Conservation (phyloP, 2,329 filamentous ascomycete genomes). For the Botrytis medusae region DNA sequence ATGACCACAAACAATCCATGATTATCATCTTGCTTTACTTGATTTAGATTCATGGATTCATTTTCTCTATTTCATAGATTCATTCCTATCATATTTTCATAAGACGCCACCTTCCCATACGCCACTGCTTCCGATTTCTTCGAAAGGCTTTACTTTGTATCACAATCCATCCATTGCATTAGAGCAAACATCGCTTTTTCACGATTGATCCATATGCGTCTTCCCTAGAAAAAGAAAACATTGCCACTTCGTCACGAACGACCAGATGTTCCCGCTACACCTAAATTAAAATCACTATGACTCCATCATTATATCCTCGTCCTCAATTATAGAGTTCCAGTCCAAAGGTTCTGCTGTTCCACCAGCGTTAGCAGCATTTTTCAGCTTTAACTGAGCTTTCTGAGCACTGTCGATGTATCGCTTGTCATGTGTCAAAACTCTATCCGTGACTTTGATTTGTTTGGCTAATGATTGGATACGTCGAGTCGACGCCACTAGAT, state of each 20-base stretch:
- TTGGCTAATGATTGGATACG: slow-evolving; percentile 49
- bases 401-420: slow-evolving; percentile 53
- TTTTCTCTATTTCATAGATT: slow-evolving; percentile 17
- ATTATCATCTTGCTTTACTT: background rate
- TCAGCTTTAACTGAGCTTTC: slow-evolving; percentile 49
- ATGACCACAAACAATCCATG: background rate
- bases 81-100: slow-evolving; percentile 22
- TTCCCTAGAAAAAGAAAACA: background rate
- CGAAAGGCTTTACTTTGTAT: slow-evolving; percentile 15
- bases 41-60: background rate
- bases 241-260: background rate
- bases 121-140: slow-evolving; percentile 22
- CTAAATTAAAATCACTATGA: slow-evolving; percentile 20
- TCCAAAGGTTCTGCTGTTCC: slow-evolving; percentile 28
- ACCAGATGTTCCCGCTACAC: background rate
- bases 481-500: slow-evolving; percentile 46
- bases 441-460: slow-evolving; percentile 53
- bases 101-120: slow-evolving; percentile 16
- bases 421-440: slow-evolving; percentile 54
- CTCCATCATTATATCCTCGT: slow-evolving; percentile 38
- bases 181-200: slow-evolving; percentile 3
- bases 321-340: slow-evolving; percentile 34
- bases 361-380: slow-evolving; percentile 24
- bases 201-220: background rate
- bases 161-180: background rate